A percentile compares a stretch with the other conserved stretches of the same genome.
Evolutionary conservation across 2,329 filamentous ascomycete genomes (phyloP).

Genomic region (Curvularia lunata): DNA sequence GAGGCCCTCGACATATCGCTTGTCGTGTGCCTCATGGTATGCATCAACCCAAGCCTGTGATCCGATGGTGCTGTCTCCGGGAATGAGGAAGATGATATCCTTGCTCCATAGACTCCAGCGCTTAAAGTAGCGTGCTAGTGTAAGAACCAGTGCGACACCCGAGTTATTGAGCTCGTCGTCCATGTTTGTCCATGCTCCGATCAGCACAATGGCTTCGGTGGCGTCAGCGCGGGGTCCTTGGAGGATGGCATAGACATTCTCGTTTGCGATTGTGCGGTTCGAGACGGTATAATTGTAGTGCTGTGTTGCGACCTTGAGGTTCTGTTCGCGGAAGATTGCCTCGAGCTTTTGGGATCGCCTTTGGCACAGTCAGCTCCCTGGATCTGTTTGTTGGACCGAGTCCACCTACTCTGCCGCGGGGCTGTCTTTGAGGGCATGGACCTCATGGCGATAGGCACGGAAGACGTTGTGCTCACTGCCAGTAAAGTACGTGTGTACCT

Average conservation of each 20-base stretch:
- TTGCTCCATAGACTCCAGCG: constrained; percentile 99
- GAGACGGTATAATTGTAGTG: constrained; percentile 84
- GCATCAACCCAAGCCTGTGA: constrained; percentile 98
- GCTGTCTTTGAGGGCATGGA: constrained; percentile 65
- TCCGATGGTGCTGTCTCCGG: constrained; percentile 86
- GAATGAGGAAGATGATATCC: constrained; percentile 91
- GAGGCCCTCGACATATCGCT: constrained; percentile 72
- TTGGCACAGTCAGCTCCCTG: constrained; percentile 46
- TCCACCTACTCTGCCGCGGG: constrained; percentile 46
- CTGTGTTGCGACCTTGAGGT: constrained; percentile 86
- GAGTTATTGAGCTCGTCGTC: constrained; percentile 81
- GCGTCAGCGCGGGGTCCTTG: constrained; percentile 94
- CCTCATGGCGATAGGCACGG: constrained; percentile 84
- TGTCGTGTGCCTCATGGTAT: constrained; percentile 88
- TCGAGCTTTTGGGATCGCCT: constrained; percentile 71
- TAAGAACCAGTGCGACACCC: constrained; percentile 84
- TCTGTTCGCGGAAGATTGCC: constrained; percentile 75
- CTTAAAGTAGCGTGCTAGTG: constrained; percentile 93
- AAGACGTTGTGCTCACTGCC: constrained; percentile 96
- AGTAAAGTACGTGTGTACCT: constrained; percentile 97
- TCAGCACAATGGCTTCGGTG: constrained; percentile 92
- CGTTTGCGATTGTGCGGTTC: constrained; percentile 74
- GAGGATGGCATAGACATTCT: constrained; percentile 93
- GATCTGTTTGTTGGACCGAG: not conserved
- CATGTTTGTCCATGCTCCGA: constrained; percentile 86